A percentile compares a stretch with the other conserved stretches of the same genome.
These are phyloP conservation scores for Boletellus ananas DNA, from an alignment of 768 basidiomycete species.

Conservation along the genomic window DNA sequence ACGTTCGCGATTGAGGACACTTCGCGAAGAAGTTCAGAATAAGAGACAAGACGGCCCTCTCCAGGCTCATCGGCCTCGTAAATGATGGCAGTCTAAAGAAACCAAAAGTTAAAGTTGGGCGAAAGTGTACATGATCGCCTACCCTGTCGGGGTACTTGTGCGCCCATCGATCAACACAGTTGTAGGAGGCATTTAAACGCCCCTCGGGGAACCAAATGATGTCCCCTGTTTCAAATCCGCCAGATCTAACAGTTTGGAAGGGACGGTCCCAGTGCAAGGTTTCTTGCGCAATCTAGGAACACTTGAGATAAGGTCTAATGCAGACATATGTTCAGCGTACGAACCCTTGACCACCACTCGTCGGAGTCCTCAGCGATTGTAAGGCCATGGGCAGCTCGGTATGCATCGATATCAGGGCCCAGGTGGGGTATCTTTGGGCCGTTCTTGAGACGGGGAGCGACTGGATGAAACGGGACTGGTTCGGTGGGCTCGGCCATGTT, in stretches of 20 bases:
- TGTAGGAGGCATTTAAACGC: conserved; percentile 88
- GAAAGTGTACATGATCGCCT: conserved; percentile 1
- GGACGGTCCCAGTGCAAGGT: conserved; percentile 84
- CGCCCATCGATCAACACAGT: conserved; percentile 96
- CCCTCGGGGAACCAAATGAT: conserved; percentile 98
- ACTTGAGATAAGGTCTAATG: not conserved
- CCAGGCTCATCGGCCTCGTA: conserved; percentile 97
- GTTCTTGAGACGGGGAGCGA: conserved; percentile 68
- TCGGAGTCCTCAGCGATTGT: conserved; percentile 78
- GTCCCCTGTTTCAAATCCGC: conserved; percentile 80
- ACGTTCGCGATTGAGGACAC: conserved; percentile 90
- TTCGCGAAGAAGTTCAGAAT: conserved; percentile 82
- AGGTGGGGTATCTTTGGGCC: conserved; percentile 71
- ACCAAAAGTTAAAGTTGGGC: not conserved
- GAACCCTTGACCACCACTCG: conserved; percentile 85
- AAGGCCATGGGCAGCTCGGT: conserved; percentile 59
- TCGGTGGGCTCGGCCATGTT: conserved; percentile 39
- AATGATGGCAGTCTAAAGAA: conserved; percentile 80
- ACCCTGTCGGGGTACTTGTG: conserved; percentile 84
- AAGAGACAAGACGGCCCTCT: conserved; percentile 72
- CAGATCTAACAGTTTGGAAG: conserved; percentile 82
- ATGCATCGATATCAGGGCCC: conserved; percentile 74
- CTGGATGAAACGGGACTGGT: conserved; percentile 53
- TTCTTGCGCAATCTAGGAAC: conserved; percentile 59
- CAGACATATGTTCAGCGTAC: not conserved